Conservation (phyloP, 306 rosid genomes). For the Cucumis cinereus region DNA sequence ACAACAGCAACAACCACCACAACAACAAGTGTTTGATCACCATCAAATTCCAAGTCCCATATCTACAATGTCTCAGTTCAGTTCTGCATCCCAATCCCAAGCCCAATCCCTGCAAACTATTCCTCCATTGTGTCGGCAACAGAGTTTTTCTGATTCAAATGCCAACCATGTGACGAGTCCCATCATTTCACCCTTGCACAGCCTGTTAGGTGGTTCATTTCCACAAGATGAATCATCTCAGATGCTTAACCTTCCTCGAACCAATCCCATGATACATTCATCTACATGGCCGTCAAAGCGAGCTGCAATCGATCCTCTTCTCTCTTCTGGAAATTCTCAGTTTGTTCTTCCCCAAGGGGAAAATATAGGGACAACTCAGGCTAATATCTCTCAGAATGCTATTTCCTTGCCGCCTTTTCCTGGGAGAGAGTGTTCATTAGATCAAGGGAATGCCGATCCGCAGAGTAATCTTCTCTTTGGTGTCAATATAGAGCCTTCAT, state of each 20-base stretch:
- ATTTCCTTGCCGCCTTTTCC: slow-evolving; percentile 91
- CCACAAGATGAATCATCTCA: slow-evolving; percentile 67
- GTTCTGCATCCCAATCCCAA: slow-evolving; percentile 51
- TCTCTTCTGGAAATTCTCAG: slow-evolving; percentile 62
- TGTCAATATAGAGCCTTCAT: slow-evolving; percentile 73
- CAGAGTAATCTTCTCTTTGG: slow-evolving; percentile 86
- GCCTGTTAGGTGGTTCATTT: slow-evolving; percentile 70
- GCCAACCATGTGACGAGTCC: slow-evolving; percentile 46
- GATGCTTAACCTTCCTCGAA: slow-evolving; percentile 45
- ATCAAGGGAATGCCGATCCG: slow-evolving; percentile 73
- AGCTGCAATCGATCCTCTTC: slow-evolving; percentile 68
- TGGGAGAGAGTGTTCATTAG: slow-evolving; percentile 74
- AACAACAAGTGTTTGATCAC: slow-evolving; percentile 42
- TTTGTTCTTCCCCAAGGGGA: slow-evolving; percentile 55
- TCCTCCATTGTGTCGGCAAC: slow-evolving; percentile 62
- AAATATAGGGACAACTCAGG: slow-evolving; percentile 53
- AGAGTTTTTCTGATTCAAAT: slow-evolving; percentile 64
- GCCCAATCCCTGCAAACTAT: slow-evolving; percentile 53
- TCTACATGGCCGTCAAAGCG: slow-evolving; percentile 72
- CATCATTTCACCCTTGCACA: slow-evolving; percentile 63
- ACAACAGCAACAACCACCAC: slow-evolving; percentile 17
- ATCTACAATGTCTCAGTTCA: slow-evolving; percentile 62
- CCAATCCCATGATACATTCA: slow-evolving; percentile 47
- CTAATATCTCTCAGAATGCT: slow-evolving; percentile 36
- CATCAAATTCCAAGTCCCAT: slow-evolving; percentile 48